Percentiles rank a stretch among this genome's conserved stretches.
phyloP scores from a whole-genome alignment of 1,139 yeast genomes.

The Taphrina pruni region DNA sequence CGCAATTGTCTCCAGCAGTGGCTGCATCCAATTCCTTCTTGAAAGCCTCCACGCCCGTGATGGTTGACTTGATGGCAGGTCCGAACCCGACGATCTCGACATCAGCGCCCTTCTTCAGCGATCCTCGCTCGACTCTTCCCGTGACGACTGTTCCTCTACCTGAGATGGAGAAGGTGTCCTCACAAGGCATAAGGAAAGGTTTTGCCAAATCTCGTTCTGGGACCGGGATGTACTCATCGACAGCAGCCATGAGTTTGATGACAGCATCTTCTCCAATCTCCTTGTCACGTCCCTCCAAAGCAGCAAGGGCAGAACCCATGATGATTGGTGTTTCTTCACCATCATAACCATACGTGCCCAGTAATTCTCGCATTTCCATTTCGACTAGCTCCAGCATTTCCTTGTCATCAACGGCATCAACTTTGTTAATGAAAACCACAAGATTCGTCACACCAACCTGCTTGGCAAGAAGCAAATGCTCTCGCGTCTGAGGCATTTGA shows the following conservation, averaged over 20 bases:
- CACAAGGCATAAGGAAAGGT: constrained; percentile 96
- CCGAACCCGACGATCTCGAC: constrained; percentile 93
- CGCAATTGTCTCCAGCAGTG: constrained; percentile 99
- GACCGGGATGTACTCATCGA: constrained; percentile 93
- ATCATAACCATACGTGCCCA: constrained; percentile 89
- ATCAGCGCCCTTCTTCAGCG: constrained; percentile 97
- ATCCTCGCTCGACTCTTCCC: constrained; percentile 98
- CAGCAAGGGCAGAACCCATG: constrained; percentile 99
- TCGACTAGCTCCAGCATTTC: constrained; percentile 99
- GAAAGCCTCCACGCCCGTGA: constrained; percentile 98
- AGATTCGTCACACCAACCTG: constrained; percentile 98
- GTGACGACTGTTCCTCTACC: constrained; percentile 99
- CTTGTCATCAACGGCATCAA: constrained; percentile 96
- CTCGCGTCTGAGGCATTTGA: constrained; percentile 99
- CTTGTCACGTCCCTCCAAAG: constrained; percentile 83
- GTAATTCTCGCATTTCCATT: constrained; percentile 99
- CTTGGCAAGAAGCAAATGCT: constrained; percentile 96
- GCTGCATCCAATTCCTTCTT: constrained; percentile 97
- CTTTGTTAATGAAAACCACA: constrained; percentile 97
- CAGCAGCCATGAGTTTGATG: constrained; percentile 82
- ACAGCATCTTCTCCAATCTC: constrained; percentile 92
- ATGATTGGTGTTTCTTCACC: constrained; percentile 98
- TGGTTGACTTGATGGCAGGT: constrained; percentile 88
- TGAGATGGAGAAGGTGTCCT: constrained; percentile 95
- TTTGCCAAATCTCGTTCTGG: constrained; percentile 95